Conservation (phyloP, 305 asterid genomes). For the Euphrasia arctica region DNA sequence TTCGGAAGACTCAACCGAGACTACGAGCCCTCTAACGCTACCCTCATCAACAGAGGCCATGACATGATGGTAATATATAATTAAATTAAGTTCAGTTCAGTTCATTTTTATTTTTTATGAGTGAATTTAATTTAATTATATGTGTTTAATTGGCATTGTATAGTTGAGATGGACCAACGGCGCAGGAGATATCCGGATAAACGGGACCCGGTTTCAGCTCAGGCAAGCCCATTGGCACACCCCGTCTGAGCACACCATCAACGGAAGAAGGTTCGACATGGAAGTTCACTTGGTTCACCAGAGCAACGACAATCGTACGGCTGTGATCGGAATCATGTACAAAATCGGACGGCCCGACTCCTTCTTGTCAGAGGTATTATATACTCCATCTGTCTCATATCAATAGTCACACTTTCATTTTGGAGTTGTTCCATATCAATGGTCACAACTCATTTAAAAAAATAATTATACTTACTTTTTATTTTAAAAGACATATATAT, state of each 20-base stretch:
- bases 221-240: slow-evolving; percentile 64
- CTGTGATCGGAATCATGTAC: slow-evolving; percentile 15
- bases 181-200: slow-evolving; percentile 44
- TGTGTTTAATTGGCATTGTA: neutral
- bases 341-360: slow-evolving; percentile 9
- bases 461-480: no score
- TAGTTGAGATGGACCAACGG: slow-evolving; percentile 45
- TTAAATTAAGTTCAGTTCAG: no score
- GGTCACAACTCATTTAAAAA: no score
- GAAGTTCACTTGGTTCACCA: slow-evolving; percentile 9
- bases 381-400: no score
- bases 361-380: neutral
- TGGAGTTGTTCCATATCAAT: no score
- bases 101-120: neutral
- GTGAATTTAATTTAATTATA: neutral
- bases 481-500: no score
- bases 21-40: slow-evolving; percentile 55
- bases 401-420: no score
- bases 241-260: slow-evolving; percentile 61
- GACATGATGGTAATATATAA: slow-evolving; percentile 54
- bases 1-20: slow-evolving; percentile 40
- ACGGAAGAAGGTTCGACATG: slow-evolving; percentile 39
- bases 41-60: slow-evolving; percentile 73
- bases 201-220: slow-evolving; percentile 45
- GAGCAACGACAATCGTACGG: slow-evolving; percentile 7